Base-by-base conservation (phyloP, 352 stramenopile species). In the Aphanomyces invadans region DNA sequence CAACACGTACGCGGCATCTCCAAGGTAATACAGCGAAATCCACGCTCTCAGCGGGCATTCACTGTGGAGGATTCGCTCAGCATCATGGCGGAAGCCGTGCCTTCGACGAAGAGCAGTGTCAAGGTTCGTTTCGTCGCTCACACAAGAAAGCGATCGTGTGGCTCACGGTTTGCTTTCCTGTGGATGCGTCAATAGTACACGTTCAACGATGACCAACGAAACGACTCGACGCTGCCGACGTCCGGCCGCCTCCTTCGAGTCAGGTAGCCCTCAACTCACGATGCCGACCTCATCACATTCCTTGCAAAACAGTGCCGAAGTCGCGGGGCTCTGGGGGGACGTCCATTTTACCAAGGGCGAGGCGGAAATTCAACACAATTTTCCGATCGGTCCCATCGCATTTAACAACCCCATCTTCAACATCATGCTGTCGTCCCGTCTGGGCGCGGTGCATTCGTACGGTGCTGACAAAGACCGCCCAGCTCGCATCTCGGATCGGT, bases 31-130 rank as follows among this genome's bases (percentile, higher is more conserved):
- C 32, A 15, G 4, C n/a, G 29, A 38, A 28, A 23, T 28, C 17
- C 46, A 28, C 15, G 25, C 9, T 54, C 19, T 54, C 19, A 28
- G 9, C 46, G n/a, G n/a, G n/a, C n/a, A n/a, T n/a, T n/a, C n/a
- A n/a, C n/a, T n/a, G n/a, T 54, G 21, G 25, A 61, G 33, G 49
- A 26, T 21, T 57, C 49, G 23, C 70, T 76, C 12, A 56, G 83
- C 74, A 94, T 97, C 68, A 73, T 97, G 54, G 77, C 84, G n/a
- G 87, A 96, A 67, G 84, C 88, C 2, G 81, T 90, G 63, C 90
- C 90, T 31, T 96, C 88, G 23, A 89, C 90, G 21, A 97, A 97
- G 76, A 95, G 87, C 39, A 96, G 87, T 75, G 53, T 97, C 51
- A 94, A 95, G 46, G 60, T 67, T n/a, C n/a, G n/a, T n/a, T n/a